phyloP scores from a whole-genome alignment of 495 filamentous ascomycete genomes.

The Tuber melanosporum region DNA sequence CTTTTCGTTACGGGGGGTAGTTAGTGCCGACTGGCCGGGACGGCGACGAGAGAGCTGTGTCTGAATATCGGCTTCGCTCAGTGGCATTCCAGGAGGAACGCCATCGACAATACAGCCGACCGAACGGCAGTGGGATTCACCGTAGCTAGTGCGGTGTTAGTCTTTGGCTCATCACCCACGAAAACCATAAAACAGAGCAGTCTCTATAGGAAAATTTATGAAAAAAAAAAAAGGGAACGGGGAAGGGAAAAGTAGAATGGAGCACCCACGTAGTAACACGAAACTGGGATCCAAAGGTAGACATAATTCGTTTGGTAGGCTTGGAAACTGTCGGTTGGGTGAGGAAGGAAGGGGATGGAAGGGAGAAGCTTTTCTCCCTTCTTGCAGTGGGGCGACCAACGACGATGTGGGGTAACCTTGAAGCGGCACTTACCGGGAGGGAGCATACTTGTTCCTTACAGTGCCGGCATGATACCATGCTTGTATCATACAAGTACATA shows the following conservation, averaged over 20 bases:
- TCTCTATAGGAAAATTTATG: conserved; percentile 21
- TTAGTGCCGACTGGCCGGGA: conserved; percentile 83
- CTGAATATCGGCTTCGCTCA: conserved; percentile 87
- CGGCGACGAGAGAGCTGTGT: conserved; percentile 87
- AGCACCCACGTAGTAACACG: conserved; percentile 71
- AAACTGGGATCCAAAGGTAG: conserved; percentile 83
- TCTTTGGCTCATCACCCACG: neutral
- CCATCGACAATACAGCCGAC: conserved; percentile 87
- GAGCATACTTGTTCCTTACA: neutral
- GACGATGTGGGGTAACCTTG: neutral
- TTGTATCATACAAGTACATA: too few species aligned
- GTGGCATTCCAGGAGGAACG: conserved; percentile 78
- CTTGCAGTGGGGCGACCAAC: neutral
- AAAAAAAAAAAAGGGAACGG: neutral
- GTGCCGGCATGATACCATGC: too few species aligned
- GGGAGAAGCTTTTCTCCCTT: neutral
- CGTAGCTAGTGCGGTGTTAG: conserved; percentile 54
- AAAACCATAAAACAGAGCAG: conserved; percentile 17
- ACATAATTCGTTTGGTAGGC: conserved; percentile 52
- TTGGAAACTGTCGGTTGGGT: neutral
- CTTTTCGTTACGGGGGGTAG: conserved; percentile 88
- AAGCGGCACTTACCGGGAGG: neutral
- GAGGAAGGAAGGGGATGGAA: neutral
- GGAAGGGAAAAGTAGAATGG: conserved; percentile 3
- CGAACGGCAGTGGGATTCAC: conserved; percentile 85